Evolutionary conservation across 2,329 filamentous ascomycete genomes (phyloP).

Genomic region (Simplicillium aogashimaense): DNA sequence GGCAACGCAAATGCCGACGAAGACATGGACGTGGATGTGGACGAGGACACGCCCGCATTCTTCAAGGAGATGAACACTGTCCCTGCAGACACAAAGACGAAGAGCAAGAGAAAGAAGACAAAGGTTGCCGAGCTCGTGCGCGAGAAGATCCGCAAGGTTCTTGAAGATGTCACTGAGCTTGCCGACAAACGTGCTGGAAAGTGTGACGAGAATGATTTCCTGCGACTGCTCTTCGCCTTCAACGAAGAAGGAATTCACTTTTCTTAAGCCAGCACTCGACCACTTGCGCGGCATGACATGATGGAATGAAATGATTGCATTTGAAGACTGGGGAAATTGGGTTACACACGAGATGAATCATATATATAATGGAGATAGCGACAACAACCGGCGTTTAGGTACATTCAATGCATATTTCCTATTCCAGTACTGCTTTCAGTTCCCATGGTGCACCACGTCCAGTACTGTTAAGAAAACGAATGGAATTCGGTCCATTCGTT

Average conservation of each 20-base stretch:
- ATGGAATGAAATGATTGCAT: no score
- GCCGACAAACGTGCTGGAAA: constrained; percentile 74
- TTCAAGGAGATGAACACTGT: constrained; percentile 57
- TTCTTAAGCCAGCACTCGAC: constrained; percentile 33
- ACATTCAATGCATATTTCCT: no score
- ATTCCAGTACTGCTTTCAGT: no score
- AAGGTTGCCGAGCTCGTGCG: constrained; percentile 74
- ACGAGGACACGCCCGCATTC: constrained; percentile 71
- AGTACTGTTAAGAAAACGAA: no score
- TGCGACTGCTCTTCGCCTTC: constrained; percentile 71
- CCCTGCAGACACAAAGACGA: constrained; percentile 42
- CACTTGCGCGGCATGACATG: no score
- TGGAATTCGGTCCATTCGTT: no score
- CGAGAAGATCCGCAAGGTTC: constrained; percentile 75
- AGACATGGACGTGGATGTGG: constrained; percentile 44
- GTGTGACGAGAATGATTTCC: constrained; percentile 88
- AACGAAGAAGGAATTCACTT: constrained; percentile 94
- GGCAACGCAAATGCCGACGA: constrained; percentile 35
- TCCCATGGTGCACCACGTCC: no score
- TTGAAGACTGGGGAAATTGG: no score
- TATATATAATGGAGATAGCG: no score
- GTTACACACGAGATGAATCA: no score
- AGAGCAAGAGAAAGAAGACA: constrained; percentile 65
- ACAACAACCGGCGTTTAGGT: no score
- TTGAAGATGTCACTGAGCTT: constrained; percentile 71